These are phyloP conservation scores for Xylariaceae sp. DNA, from an alignment of 2,329 filamentous ascomycete species.

Conservation along the genomic window DNA sequence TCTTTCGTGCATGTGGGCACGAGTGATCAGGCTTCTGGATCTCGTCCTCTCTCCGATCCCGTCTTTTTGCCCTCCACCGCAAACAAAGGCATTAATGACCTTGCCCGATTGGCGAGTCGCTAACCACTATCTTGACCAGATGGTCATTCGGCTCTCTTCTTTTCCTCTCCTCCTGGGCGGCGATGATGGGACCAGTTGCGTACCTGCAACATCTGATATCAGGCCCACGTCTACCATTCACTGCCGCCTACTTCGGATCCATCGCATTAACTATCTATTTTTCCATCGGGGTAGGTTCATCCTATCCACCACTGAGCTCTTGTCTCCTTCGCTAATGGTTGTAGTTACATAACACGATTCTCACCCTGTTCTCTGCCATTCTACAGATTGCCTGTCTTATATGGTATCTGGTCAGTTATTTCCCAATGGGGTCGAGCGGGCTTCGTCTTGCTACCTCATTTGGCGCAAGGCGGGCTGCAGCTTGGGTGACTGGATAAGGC, in stretches of 20 bases:
- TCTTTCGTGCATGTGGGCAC: slow-evolving; percentile 17
- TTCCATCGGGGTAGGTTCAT: slow-evolving; percentile 72
- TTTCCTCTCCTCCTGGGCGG: slow-evolving; percentile 87
- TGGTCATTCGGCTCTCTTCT: slow-evolving; percentile 90
- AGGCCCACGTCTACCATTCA: slow-evolving; percentile 80
- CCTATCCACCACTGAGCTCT: not conserved
- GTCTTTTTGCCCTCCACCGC: too few relatives aligned
- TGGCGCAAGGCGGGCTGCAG: slow-evolving; percentile 72
- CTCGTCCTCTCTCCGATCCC: slow-evolving; percentile 12
- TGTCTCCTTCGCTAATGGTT: slow-evolving; percentile 12
- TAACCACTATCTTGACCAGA: slow-evolving; percentile 43
- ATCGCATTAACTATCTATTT: slow-evolving; percentile 88
- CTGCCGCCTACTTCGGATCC: slow-evolving; percentile 88
- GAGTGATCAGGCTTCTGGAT: slow-evolving; percentile 18
- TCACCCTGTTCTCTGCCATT: slow-evolving; percentile 78
- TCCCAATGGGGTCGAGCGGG: slow-evolving; percentile 90
- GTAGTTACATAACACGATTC: slow-evolving; percentile 73
- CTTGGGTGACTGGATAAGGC: slow-evolving; percentile 73
- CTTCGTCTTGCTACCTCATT: slow-evolving; percentile 80
- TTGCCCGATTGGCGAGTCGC: too few relatives aligned
- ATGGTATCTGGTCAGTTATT: slow-evolving; percentile 97
- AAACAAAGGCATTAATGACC: too few relatives aligned
- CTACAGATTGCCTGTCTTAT: slow-evolving; percentile 74
- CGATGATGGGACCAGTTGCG: slow-evolving; percentile 82
- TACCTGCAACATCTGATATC: slow-evolving; percentile 83